These are phyloP conservation scores for Dendrobium catenatum DNA, from an alignment of 106 monocot species.

Conservation along the genomic window DNA sequence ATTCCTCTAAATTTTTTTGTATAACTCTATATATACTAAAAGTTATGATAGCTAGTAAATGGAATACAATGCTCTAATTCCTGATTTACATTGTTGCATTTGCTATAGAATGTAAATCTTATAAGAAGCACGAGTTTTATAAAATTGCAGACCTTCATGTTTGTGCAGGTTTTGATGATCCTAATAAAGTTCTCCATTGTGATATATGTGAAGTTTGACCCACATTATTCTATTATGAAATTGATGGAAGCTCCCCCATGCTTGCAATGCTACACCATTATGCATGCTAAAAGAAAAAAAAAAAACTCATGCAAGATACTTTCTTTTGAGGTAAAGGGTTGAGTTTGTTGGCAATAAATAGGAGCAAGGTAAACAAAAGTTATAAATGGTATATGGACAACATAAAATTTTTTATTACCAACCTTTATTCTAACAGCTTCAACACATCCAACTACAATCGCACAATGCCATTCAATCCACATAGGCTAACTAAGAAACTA, in stretches of 20 bases:
- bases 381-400: slow-evolving; percentile 58
- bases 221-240: slow-evolving; percentile 88
- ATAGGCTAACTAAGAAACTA: slow-evolving; percentile 68
- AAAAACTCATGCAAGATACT: slow-evolving; percentile 1
- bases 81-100: neutral
- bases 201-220: slow-evolving; percentile 91
- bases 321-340: no score
- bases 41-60: no score
- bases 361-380: slow-evolving; percentile 68
- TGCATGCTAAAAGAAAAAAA: slow-evolving; percentile 85
- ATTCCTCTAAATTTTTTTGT: no score
- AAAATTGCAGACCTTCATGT: slow-evolving; percentile 92
- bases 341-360: slow-evolving; percentile 6
- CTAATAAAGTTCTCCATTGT: slow-evolving; percentile 69
- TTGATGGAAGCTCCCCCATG: slow-evolving; percentile 94
- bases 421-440: slow-evolving; percentile 54
- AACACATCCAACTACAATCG: slow-evolving; percentile 73
- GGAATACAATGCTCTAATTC: no score
- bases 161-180: slow-evolving; percentile 76
- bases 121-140: slow-evolving; percentile 83
- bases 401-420: slow-evolving; percentile 81
- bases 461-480: slow-evolving; percentile 61
- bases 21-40: no score
- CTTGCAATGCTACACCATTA: slow-evolving; percentile 87
- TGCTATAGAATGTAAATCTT: no score